These are phyloP conservation scores for Sarocladiaceae sp. DNA, from an alignment of 2,329 filamentous ascomycete genomes.

Conservation along the genomic window DNA sequence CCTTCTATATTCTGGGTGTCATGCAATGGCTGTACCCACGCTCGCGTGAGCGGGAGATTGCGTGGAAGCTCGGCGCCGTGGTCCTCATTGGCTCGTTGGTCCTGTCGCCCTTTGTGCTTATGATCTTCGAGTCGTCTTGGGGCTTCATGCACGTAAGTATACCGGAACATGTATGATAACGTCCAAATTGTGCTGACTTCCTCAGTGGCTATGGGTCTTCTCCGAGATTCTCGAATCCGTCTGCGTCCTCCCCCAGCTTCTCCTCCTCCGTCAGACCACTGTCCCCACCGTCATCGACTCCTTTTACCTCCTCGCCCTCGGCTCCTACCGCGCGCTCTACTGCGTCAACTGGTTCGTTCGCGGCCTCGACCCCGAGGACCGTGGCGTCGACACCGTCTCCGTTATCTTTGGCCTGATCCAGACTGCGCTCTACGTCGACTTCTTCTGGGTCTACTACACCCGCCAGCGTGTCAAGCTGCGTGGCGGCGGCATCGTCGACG, in stretches of 20 bases:
- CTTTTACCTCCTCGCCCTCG: slow-evolving; percentile 86
- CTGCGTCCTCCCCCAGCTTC: slow-evolving; percentile 82
- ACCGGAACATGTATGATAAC: background rate
- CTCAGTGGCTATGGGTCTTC: slow-evolving; percentile 76
- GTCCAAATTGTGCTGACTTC: background rate
- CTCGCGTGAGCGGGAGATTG: slow-evolving; percentile 82
- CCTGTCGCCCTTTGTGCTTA: slow-evolving; percentile 64
- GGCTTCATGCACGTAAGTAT: slow-evolving; percentile 42
- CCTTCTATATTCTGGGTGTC: slow-evolving; percentile 76
- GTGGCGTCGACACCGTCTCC: slow-evolving; percentile 61
- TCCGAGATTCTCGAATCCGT: slow-evolving; percentile 88
- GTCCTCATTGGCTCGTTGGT: slow-evolving; percentile 60
- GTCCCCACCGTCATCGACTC: slow-evolving; percentile 94
- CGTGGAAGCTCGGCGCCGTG: slow-evolving; percentile 82
- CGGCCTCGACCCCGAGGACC: slow-evolving; percentile 50
- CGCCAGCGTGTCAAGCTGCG: slow-evolving; percentile 91
- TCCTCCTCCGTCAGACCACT: slow-evolving; percentile 88
- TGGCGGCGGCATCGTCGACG: slow-evolving; percentile 78
- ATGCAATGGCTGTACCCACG: slow-evolving; percentile 85
- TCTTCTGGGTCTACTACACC: slow-evolving; percentile 94
- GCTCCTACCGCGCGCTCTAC: slow-evolving; percentile 83
- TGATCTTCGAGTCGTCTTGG: slow-evolving; percentile 56
- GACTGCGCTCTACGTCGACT: slow-evolving; percentile 85
- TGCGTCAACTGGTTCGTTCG: slow-evolving; percentile 85
- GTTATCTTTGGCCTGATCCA: slow-evolving; percentile 85